Evolutionary conservation across 768 basidiomycete genomes (phyloP).

Genomic region (Boletus barrowsii): DNA sequence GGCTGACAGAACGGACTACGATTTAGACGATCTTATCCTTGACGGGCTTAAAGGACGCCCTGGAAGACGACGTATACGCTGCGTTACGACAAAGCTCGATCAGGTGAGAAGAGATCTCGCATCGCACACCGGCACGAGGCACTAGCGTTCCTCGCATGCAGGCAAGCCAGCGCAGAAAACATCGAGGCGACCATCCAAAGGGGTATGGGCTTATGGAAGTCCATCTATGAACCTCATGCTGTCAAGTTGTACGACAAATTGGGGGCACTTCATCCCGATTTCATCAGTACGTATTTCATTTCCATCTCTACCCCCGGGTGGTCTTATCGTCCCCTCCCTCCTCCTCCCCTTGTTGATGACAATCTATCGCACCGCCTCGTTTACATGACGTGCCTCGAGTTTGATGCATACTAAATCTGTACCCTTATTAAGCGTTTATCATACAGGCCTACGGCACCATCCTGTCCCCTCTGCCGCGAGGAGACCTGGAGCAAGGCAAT

Average conservation of each 20-base stretch:
- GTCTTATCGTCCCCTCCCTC: constrained; percentile 27
- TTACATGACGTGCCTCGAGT: constrained; percentile 32
- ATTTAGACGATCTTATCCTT: constrained; percentile 78
- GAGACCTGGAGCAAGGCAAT: constrained; percentile 71
- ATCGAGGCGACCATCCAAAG: constrained; percentile 67
- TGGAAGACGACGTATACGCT: constrained; percentile 79
- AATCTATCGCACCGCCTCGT: constrained; percentile 30
- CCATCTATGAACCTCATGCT: constrained; percentile 86
- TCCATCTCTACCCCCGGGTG: constrained; percentile 29
- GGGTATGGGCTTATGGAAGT: constrained; percentile 75
- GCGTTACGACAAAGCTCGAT: constrained; percentile 63
- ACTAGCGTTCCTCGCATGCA: constrained; percentile 32
- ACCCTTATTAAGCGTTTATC: constrained; percentile 63
- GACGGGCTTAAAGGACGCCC: constrained; percentile 66
- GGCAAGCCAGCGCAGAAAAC: constrained; percentile 58
- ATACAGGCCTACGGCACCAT: constrained; percentile 83
- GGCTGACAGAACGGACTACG: constrained; percentile 5
- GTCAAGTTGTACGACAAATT: constrained; percentile 88
- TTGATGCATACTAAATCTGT: constrained; percentile 28
- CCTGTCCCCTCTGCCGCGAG: constrained; percentile 69
- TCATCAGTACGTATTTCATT: constrained; percentile 69
- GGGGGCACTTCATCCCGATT: constrained; percentile 87
- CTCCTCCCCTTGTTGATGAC: constrained; percentile 18
- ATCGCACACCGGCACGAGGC: constrained; percentile 20
- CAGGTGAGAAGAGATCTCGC: constrained; percentile 47